These are phyloP conservation scores for Camellia oleifera DNA, from an alignment of 179 eudicot species.

Conservation along the genomic window DNA sequence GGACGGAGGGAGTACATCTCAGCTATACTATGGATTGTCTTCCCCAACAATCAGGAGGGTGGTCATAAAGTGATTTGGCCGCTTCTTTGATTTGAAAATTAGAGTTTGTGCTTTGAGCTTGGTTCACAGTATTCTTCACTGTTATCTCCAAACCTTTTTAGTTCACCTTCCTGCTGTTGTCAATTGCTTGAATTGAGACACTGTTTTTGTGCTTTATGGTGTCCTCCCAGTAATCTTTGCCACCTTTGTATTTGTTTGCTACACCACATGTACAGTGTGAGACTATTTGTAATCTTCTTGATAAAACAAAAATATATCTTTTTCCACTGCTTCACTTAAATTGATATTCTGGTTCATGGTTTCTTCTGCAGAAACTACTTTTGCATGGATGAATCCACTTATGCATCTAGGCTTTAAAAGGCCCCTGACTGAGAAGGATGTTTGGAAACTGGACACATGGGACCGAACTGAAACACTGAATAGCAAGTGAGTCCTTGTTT, in stretches of 20 bases:
- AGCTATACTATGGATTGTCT: slow-evolving; percentile 7
- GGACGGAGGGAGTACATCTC: neutral
- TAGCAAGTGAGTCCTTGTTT: slow-evolving; percentile 45
- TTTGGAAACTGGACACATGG: slow-evolving; percentile 97
- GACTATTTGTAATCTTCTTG: neutral
- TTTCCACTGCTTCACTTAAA: neutral
- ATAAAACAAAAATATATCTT: neutral
- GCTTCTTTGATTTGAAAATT: neutral
- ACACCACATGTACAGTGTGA: neutral
- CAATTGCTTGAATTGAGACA: neutral
- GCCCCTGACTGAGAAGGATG: slow-evolving; percentile 93
- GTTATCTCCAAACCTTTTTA: neutral
- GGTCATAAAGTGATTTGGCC: slow-evolving; percentile 1
- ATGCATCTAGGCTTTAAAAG: slow-evolving; percentile 79
- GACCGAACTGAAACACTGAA: slow-evolving; percentile 83
- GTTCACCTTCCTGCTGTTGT: neutral
- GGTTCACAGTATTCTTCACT: neutral
- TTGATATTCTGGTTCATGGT: slow-evolving; percentile 1
- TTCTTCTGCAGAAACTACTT: slow-evolving; percentile 45
- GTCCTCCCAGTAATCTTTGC: neutral
- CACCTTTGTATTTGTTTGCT: neutral
- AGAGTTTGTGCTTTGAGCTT: neutral
- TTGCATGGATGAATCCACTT: slow-evolving; percentile 85
- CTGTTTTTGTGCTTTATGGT: neutral
- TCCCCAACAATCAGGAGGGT: neutral